Evolutionary conservation across 306 rosid genomes (phyloP), one percentile per base, ranked within the genome.

Genomic region (Crotalaria pallida): DNA sequence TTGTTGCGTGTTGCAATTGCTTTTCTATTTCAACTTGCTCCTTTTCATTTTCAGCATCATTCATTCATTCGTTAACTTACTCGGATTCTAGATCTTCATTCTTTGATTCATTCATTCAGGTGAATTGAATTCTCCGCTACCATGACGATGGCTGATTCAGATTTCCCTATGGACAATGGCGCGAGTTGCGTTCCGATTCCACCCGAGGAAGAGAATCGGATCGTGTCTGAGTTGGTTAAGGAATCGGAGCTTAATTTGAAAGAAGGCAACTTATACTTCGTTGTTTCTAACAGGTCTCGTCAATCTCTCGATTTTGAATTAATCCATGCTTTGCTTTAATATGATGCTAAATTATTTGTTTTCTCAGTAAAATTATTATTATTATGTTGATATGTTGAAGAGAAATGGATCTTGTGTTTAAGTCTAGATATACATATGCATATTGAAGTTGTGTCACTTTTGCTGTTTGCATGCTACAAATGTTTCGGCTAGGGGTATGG

Each of bases 71-170:
- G 6, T 31, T 5, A 31, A 31, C 29, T 49, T 77, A 57, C 45
- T 58, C 58, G 55, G 33, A 24, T 62, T 79, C 47, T 62, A 60
- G 84, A 84, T 87, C 84, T 78, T 78, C 58, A 10, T 70, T 58
- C 44, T n/a, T n/a, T 56, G 12, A 1, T n/a, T 61, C 15, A n/a
- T 31, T 31, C 9, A 31, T 31, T 31, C 36, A 29, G 66, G 34
- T 65, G 57, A 18, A 19, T 10, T 29, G 22, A 51, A 44, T 78
- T n/a, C n/a, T n/a, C 71, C 58, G 18, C 61, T 71, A 89, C 61
- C 73, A 89, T 91, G 99, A 91, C 96, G 55, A 84, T 91, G 71
- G 79, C 92, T 57, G 92, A 85, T 82, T 91, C 96, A 64, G 81
- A 74, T 57, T 84, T 76, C 62, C 86, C 84, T 80, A 78, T 83